A percentile compares a stretch with the other conserved stretches of the same genome.
Evolutionary conservation across 495 filamentous ascomycete genomes (phyloP).

Genomic region (Chaetomium fimeti): DNA sequence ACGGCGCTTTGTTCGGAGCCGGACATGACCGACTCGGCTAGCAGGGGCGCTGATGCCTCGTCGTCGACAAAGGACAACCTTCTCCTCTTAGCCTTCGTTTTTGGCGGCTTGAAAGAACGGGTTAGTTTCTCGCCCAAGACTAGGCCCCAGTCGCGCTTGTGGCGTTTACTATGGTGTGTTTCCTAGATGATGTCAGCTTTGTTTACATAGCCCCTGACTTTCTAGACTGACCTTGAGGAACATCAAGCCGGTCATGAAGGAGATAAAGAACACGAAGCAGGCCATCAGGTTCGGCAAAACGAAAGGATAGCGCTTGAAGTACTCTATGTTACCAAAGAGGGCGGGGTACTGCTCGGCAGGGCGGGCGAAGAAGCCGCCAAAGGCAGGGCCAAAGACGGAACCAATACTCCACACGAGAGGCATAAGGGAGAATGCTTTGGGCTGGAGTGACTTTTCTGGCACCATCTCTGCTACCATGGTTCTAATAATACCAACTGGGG

Average conservation of each 20-base stretch:
- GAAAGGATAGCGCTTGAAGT: slow-evolving; percentile 76
- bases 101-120: slow-evolving; percentile 36
- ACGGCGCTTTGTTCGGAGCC: slow-evolving; percentile 21
- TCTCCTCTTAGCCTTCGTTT: slow-evolving; percentile 33
- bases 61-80: slow-evolving; percentile 45
- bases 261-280: slow-evolving; percentile 67
- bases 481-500: slow-evolving; percentile 61
- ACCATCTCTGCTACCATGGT: slow-evolving; percentile 77
- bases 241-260: slow-evolving; percentile 65
- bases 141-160: slow-evolving; percentile 66
- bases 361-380: slow-evolving; percentile 81
- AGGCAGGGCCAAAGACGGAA: slow-evolving; percentile 81
- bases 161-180: slow-evolving; percentile 65
- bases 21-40: slow-evolving; percentile 37
- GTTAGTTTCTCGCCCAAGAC: slow-evolving; percentile 58
- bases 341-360: slow-evolving; percentile 68
- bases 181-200: slow-evolving; percentile 48
- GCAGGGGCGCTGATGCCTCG: slow-evolving; percentile 45
- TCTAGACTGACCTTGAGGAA: slow-evolving; percentile 56
- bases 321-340: slow-evolving; percentile 63
- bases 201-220: slow-evolving; percentile 20
- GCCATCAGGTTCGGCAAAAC: slow-evolving; percentile 77
- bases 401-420: slow-evolving; percentile 78
- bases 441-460: slow-evolving; percentile 76
- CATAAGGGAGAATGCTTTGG: slow-evolving; percentile 81